phyloP scores from a whole-genome alignment of 2,329 filamentous ascomycete species.

The Ceratocystis huliohia region DNA sequence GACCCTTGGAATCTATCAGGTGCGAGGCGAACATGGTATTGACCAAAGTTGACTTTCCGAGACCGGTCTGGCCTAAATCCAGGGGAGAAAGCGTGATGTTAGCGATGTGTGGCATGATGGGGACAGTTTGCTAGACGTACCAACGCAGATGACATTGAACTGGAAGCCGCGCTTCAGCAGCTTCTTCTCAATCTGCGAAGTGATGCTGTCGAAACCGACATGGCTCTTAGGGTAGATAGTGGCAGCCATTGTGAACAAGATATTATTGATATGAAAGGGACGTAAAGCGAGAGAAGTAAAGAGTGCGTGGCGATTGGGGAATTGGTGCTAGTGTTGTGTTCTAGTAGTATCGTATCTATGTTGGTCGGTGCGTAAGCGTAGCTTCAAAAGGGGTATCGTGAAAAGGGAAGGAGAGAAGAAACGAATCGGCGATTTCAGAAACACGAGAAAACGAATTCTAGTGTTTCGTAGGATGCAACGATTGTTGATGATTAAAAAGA shows the following conservation, averaged over 20 bases:
- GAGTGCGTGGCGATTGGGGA: neutral
- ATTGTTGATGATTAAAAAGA: slow-evolving; percentile 14
- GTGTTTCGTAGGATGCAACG: slow-evolving; percentile 11
- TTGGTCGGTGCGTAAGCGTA: slow-evolving; percentile 9
- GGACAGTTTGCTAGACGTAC: slow-evolving; percentile 45
- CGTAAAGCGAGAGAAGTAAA: slow-evolving; percentile 16
- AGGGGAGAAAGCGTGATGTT: slow-evolving; percentile 9
- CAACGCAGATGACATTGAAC: slow-evolving; percentile 99
- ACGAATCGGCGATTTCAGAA: slow-evolving; percentile 14
- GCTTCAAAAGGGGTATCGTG: slow-evolving; percentile 21
- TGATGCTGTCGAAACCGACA: slow-evolving; percentile 99
- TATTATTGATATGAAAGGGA: slow-evolving; percentile 25
- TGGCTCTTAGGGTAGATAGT: slow-evolving; percentile 86
- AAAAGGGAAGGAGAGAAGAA: slow-evolving; percentile 16
- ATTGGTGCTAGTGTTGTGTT: slow-evolving; percentile 20
- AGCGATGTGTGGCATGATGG: neutral
- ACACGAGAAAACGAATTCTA: slow-evolving; percentile 10
- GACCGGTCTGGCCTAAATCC: slow-evolving; percentile 76
- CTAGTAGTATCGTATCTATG: slow-evolving; percentile 26
- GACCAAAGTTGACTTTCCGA: slow-evolving; percentile 97
- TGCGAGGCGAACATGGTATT: slow-evolving; percentile 99
- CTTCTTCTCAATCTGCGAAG: slow-evolving; percentile 98
- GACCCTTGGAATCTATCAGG: slow-evolving; percentile 97
- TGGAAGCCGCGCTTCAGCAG: slow-evolving; percentile 98
- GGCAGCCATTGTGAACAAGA: slow-evolving; percentile 37